Evolutionary conservation across 352 stramenopile genomes (phyloP), one percentile per base, ranked within the genome.

Genomic region (Thraustochytrium sp.): DNA sequence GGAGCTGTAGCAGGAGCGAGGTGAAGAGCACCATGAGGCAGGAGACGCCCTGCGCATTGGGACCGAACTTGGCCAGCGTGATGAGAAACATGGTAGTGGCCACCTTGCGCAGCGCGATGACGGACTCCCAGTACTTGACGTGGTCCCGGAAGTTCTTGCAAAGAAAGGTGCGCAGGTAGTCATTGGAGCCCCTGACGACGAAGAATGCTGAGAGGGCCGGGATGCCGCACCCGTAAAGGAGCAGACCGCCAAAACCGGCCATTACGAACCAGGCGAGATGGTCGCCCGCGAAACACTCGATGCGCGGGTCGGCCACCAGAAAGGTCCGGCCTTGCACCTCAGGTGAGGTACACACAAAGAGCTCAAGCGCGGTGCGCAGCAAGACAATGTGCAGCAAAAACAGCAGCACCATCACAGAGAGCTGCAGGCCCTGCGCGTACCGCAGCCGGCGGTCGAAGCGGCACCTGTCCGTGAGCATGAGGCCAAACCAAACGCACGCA

Each of bases 371-470:
- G 23, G 68, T 64, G 16, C 68, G 34, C 18, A 80, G 31, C 44
- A 80, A 26, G 48, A 80, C 38, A 23, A 80, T 61, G 51, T 80
- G 68, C 68, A 31, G 5, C 44, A 80, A 23, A 64, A 80, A 80
- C 13, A 80, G 49, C 18, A 80, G 53, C 4, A 80, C 40, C 46
- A 80, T 80, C 13, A 2, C 26, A 11, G 68, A 55, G 48, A 80
- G 68, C 42, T 80, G 34, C 18, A 80, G 16, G 53, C 68, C 46
- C 18, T 64, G 68, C 11, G 13, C 18, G 38, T 80, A 80, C 18
- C 26, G 31, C 29, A 18, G 18, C n/a, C 65, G 65, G 3, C 9
- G 8, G 13, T 23, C 42, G 1, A 77, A 77, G 8, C n/a, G 23
- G 26, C 61, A 73, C 16, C 61, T 13, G 18, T 73, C 26, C 40